Conservation (phyloP, 345 rosid genomes). For the Hevea brasiliensis region DNA sequence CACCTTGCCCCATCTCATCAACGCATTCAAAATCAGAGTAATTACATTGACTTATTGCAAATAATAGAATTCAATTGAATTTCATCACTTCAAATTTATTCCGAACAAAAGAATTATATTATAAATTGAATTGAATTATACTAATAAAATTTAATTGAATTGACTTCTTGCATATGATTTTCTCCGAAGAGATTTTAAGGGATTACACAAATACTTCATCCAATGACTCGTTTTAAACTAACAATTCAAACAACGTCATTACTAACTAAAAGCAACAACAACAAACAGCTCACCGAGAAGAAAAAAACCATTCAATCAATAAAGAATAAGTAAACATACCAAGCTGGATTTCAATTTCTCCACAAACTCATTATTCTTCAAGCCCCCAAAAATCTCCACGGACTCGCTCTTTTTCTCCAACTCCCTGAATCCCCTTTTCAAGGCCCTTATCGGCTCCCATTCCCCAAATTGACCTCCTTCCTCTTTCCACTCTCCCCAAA, state of each 20-base stretch:
- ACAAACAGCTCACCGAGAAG: not conserved
- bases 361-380: conserved; percentile 69
- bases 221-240: not conserved
- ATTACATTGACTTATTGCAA: too few species aligned
- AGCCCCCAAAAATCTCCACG: conserved; percentile 62
- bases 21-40: too few species aligned
- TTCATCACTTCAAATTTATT: too few species aligned
- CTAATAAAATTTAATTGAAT: too few species aligned
- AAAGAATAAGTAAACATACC: conserved; percentile 43
- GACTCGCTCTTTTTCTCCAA: conserved; percentile 71
- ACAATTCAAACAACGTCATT: not conserved
- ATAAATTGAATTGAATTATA: too few species aligned
- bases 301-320: not conserved
- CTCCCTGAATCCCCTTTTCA: conserved; percentile 68
- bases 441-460: conserved; percentile 79
- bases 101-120: too few species aligned
- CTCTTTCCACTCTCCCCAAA: conserved; percentile 43
- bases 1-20: too few species aligned
- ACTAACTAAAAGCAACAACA: not conserved
- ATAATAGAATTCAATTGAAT: too few species aligned
- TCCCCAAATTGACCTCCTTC: conserved; percentile 48
- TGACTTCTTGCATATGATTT: too few species aligned
- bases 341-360: conserved; percentile 85
- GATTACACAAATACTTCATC: not conserved
- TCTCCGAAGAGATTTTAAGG: too few species aligned